Base-by-base conservation (phyloP, 2,329 filamentous ascomycete genomes). In the Fusarium chuoi region DNA sequence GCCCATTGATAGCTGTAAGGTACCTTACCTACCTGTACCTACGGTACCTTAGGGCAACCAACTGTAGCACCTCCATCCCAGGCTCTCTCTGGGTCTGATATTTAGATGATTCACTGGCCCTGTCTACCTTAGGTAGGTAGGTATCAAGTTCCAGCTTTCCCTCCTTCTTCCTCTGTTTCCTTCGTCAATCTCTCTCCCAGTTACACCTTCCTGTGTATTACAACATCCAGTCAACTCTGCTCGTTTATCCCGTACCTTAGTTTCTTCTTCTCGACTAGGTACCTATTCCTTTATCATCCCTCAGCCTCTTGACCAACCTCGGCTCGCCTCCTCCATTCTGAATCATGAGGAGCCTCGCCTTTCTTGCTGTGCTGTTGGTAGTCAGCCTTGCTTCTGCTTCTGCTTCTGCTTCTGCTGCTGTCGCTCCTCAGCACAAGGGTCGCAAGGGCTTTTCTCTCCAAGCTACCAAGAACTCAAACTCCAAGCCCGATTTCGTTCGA, bases 401-500 rank as follows among this genome's bases (percentile, higher is more conserved):
- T 28, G 17, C 24, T n/a, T 26, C 71, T 30, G 71, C 28, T 28
- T 28, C 28, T 28, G 12, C 24, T n/a, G 28, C 71, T 30, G 70
- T 35, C 24, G 48, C 66, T 13, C 73, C 79, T 45, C 46, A 57
- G 13, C 39, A 18, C 7, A 57, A 45, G 17, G 49, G 22, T 22
- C 33, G 41, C 20, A 75, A 65, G n/a, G 35, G 44, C n/a, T 83
- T 83, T 59, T 81, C 80, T 2, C 61, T 83, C 12, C 65, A 77
- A 10, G 80, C 79, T 44, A 61, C 49, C 51, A 75, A 76, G 42
- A 75, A 68, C 6, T 61, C 60, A 17, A 58, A 66, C 18, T 70
- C 65, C n/a, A 76, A 77, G 63, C 75, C 78, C 22, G 73, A 82
- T 61, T 83, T 82, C 68, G 69, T 79, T 18, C 75, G 74, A 24